phyloP scores from a whole-genome alignment of 176 grass and related monocot species.

The Elaeis guineensis region DNA sequence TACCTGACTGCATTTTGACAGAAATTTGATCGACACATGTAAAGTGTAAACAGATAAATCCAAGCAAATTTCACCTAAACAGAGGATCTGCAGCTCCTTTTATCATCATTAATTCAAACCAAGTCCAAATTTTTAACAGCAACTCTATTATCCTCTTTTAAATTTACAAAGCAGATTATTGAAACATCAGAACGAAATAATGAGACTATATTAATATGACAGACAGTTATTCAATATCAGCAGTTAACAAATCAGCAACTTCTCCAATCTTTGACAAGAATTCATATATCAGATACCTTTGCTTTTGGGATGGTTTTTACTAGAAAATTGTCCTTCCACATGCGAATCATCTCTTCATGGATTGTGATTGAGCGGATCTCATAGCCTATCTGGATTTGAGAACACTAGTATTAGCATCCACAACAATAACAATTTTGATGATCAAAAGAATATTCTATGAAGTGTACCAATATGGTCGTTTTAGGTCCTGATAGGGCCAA shows the following conservation, averaged over 20 bases:
- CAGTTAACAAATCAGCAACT: background rate
- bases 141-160: no score
- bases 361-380: slow-evolving; percentile 78
- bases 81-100: no score
- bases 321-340: slow-evolving; percentile 76
- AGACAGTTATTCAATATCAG: background rate
- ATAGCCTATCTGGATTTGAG: slow-evolving; percentile 56
- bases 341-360: slow-evolving; percentile 81
- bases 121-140: no score
- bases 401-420: background rate
- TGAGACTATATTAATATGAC: background rate
- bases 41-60: no score
- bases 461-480: slow-evolving; percentile 55
- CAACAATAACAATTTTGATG: slow-evolving; percentile 1
- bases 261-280: no score
- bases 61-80: no score
- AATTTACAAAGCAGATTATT: no score
- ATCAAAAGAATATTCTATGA: background rate
- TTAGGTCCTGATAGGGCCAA: slow-evolving; percentile 83
- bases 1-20: no score
- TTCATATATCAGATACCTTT: slow-evolving; percentile 35
- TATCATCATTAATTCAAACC: no score
- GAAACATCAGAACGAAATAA: no score
- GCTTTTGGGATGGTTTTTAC: slow-evolving; percentile 66
- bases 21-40: no score